Evolutionary conservation across 192 early-diverging fungal genomes (phyloP).

Genomic region (Podila horticola): DNA sequence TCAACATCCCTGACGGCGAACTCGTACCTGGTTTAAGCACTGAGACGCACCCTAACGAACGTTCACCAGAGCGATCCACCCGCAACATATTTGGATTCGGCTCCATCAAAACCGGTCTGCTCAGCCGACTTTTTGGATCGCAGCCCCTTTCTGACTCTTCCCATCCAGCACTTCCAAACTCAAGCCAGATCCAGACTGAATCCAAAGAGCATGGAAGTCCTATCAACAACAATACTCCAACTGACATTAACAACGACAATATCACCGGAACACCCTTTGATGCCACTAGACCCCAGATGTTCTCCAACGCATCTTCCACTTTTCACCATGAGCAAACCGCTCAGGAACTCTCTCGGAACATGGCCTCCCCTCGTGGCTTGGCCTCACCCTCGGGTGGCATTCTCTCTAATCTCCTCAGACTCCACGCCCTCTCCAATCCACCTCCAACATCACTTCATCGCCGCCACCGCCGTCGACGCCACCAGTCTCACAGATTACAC

Average conservation of each 20-base stretch:
- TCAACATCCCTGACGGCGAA: neutral
- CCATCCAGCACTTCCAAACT: neutral
- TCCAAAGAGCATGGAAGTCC: neutral
- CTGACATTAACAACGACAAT: neutral
- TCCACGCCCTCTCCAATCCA: constrained; percentile 32
- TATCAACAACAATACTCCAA: neutral
- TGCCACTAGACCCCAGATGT: neutral
- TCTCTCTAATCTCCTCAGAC: constrained; percentile 37
- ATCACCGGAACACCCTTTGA: neutral
- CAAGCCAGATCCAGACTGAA: neutral
- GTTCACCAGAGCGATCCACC: too few species aligned
- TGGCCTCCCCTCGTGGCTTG: neutral
- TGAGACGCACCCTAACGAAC: neutral
- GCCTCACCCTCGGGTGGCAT: constrained; percentile 29
- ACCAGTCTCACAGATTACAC: neutral
- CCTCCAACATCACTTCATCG: constrained; percentile 7
- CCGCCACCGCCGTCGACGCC: neutral
- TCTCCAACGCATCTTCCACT: neutral
- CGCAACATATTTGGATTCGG: constrained; percentile 6
- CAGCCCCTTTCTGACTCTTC: neutral
- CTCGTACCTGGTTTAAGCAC: neutral
- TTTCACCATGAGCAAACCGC: neutral
- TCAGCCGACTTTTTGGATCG: constrained; percentile 36
- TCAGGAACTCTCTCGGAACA: constrained; percentile 7
- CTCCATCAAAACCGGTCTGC: constrained; percentile 17